Conservation (phyloP, 2,329 filamentous ascomycete species). For the Aspergillus arachidicola region DNA sequence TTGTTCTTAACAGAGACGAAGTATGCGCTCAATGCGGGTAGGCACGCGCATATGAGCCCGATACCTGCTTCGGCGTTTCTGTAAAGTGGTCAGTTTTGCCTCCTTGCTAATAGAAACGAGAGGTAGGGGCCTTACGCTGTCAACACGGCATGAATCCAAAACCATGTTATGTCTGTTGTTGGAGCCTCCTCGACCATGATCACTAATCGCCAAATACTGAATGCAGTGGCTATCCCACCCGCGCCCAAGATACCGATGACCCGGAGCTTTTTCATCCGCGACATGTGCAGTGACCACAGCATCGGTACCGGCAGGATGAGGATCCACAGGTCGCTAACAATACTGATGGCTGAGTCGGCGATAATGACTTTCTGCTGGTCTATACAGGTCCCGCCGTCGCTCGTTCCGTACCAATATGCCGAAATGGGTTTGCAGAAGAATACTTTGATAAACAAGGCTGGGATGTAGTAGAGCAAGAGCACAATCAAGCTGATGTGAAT, state of each 20-base stretch:
- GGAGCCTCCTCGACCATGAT: conserved; percentile 27
- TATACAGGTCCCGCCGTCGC: conserved; percentile 24
- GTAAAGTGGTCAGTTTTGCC: background rate
- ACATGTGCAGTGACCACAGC: conserved; percentile 29
- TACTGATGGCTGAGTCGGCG: conserved; percentile 36
- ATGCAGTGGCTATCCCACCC: conserved; percentile 30
- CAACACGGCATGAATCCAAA: conserved; percentile 28
- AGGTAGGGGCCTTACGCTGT: conserved; percentile 23
- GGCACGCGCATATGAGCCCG: conserved; percentile 29
- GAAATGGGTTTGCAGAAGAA: conserved; percentile 29
- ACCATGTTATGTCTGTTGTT: conserved; percentile 26
- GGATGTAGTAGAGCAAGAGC: conserved; percentile 30
- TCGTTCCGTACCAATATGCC: conserved; percentile 24
- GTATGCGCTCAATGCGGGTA: conserved; percentile 14
- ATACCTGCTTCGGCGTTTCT: conserved; percentile 28
- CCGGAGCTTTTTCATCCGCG: conserved; percentile 24
- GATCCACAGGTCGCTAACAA: conserved; percentile 30
- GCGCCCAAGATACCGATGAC: conserved; percentile 30
- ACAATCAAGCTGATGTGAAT: conserved; percentile 24
- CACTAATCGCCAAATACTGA: conserved; percentile 29
- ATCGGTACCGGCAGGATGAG: conserved; percentile 31
- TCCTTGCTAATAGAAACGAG: background rate
- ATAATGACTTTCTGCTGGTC: conserved; percentile 31
- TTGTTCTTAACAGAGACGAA: background rate
- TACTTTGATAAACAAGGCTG: conserved; percentile 29